A percentile compares a stretch with the other conserved stretches of the same genome.
These are phyloP conservation scores for Bertia moriformis DNA, from an alignment of 2,329 filamentous ascomycete species.

Conservation along the genomic window DNA sequence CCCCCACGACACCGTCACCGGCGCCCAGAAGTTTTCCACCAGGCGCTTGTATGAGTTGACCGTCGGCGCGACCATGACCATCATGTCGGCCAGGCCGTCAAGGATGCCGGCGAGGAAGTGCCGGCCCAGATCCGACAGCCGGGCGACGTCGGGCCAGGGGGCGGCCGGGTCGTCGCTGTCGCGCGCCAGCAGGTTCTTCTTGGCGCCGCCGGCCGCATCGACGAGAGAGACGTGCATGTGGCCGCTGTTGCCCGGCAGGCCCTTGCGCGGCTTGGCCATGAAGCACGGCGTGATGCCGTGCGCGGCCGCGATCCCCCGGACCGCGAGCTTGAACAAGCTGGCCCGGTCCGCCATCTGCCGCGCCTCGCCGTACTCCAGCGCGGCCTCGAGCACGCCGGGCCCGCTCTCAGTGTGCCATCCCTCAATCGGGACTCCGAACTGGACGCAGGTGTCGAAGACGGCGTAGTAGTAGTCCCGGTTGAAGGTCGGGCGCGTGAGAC, in stretches of 20 bases:
- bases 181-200: slow-evolving; percentile 55
- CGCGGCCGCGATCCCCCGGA: slow-evolving; percentile 56
- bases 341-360: slow-evolving; percentile 59
- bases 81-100: slow-evolving; percentile 57
- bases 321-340: slow-evolving; percentile 59
- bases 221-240: slow-evolving; percentile 64
- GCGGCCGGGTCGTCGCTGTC: slow-evolving; percentile 43
- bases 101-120: slow-evolving; percentile 61
- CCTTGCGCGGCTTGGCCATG: slow-evolving; percentile 64
- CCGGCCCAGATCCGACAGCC: slow-evolving; percentile 54
- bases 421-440: slow-evolving; percentile 61
- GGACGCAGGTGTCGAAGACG: slow-evolving; percentile 56
- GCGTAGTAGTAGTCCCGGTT: slow-evolving; percentile 74
- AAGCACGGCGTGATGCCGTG: slow-evolving; percentile 64
- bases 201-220: slow-evolving; percentile 40
- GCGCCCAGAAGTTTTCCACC: slow-evolving; percentile 70
- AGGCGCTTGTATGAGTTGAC: slow-evolving; percentile 67
- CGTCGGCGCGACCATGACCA: slow-evolving; percentile 61
- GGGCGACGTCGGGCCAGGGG: slow-evolving; percentile 41
- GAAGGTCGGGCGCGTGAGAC: slow-evolving; percentile 58
- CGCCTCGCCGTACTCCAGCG: slow-evolving; percentile 36
- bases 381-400: slow-evolving; percentile 63
- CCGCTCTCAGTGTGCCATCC: slow-evolving; percentile 77
- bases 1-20: slow-evolving; percentile 64
- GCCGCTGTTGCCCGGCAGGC: slow-evolving; percentile 59